phyloP scores from a whole-genome alignment of 2,329 filamentous ascomycete genomes.

The Alternaria triticina region DNA sequence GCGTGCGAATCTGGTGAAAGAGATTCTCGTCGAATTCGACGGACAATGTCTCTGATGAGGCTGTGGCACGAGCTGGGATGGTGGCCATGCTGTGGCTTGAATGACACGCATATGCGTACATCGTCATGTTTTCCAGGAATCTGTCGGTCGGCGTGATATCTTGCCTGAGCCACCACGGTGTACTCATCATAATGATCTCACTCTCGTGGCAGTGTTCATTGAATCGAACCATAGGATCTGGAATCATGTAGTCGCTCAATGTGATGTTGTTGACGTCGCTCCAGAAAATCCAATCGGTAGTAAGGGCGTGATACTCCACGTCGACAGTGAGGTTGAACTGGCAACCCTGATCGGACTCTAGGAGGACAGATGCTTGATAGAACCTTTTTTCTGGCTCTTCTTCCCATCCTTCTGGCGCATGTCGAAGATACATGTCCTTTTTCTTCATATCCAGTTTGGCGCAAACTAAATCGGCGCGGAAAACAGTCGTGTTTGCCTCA shows the following conservation, averaged over 20 bases:
- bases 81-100: neutral
- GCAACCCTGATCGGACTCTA: neutral
- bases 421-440: neutral
- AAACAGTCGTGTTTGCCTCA: neutral
- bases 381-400: neutral
- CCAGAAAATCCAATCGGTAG: neutral
- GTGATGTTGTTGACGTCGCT: neutral
- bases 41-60: neutral
- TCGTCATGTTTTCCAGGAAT: neutral
- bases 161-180: neutral
- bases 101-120: neutral
- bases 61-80: neutral
- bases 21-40: neutral
- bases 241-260: neutral
- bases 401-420: neutral
- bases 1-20: neutral
- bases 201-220: neutral
- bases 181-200: neutral
- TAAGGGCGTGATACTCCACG: neutral
- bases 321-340: neutral
- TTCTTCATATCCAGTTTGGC: neutral
- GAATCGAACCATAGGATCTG: neutral
- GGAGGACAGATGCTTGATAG: neutral
- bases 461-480: neutral
- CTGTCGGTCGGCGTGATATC: neutral